Evolutionary conservation across 805 yeast species (phyloP), one percentile per base, ranked within the genome.

Genomic region (Yarrowia deformans): DNA sequence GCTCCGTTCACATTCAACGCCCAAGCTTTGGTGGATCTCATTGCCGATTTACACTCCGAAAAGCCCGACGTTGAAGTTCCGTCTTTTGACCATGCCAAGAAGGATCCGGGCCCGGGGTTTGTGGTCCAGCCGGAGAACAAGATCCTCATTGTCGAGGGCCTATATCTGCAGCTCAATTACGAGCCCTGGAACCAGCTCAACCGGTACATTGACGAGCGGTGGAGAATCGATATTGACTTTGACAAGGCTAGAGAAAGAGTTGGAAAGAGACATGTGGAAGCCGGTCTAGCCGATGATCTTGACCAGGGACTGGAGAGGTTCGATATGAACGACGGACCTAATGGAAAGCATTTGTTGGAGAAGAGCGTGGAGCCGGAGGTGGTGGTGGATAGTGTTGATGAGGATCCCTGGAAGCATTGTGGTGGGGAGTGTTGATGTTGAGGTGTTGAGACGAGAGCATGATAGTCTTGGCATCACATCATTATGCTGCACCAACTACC

Each of bases 1-100:
- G 89, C 97, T 0, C 96, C 97, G 1, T 85, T 83, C 73, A 93
- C 98, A 0, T 94, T 93, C 79, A 93, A 93, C 75, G 85, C 90
- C 7, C 75, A 78, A 13, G 82, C 80, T 55, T 80, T 84, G 16
- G 82, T 80, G 0, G 75, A 71, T 5, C 73, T 83, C 18, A 79
- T 77, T 19, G 72, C 71, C 61, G 70, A 76, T 10, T 72, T 85
- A 35, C 72, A 73, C 32, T 58, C 69, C 39, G 70, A 69, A 23
- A 39, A 49, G 10, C 29, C 64, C 14, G 60, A 40, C 2, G 70
- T 77, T 5, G 58, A 19, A 6, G 80, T 76, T 16, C 97, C 97
- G 0, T 87, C 90, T 35, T 92, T 92, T 75, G 90, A 89, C 75
- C 97, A 92, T 76, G 81, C 84, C 0, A 46, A 39, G 71, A 85